A percentile compares a stretch with the other conserved stretches of the same genome.
Evolutionary conservation across 2,329 filamentous ascomycete genomes (phyloP).

Genomic region (Apiospora phragmitis): DNA sequence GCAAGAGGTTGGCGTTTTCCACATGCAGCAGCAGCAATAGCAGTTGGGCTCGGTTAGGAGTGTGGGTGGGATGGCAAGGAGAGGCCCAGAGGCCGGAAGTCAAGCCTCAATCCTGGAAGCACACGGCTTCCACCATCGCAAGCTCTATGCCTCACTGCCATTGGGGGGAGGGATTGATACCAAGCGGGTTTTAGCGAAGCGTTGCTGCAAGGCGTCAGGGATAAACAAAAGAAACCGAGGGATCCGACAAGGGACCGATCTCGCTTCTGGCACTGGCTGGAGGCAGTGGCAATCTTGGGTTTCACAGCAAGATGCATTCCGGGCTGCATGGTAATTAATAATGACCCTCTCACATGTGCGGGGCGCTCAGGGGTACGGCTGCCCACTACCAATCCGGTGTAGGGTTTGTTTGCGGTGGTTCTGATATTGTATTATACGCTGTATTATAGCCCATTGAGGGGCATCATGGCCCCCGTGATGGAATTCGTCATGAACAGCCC

Average conservation of each 20-base stretch:
- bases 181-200: not conserved
- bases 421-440: not conserved
- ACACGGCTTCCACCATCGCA: not conserved
- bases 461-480: not conserved
- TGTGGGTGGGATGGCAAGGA: not conserved
- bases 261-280: not conserved
- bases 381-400: not conserved
- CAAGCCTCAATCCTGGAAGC: not conserved
- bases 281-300: slow-evolving; percentile 4
- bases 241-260: not conserved
- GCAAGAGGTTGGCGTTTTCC: not conserved
- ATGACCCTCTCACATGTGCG: slow-evolving; percentile 1
- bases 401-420: not conserved
- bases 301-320: not conserved
- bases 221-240: not conserved
- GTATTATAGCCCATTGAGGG: not conserved
- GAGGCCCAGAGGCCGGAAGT: not conserved
- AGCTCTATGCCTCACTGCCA: not conserved
- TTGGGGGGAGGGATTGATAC: not conserved
- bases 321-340: not conserved
- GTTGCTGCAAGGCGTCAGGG: slow-evolving; percentile 4
- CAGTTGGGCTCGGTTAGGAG: not conserved
- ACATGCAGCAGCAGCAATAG: slow-evolving; percentile 1
- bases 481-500: not conserved
- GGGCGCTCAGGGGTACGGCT: not conserved